Base-by-base conservation (phyloP, 805 yeast genomes). In the Suhomyces canberraensis region DNA sequence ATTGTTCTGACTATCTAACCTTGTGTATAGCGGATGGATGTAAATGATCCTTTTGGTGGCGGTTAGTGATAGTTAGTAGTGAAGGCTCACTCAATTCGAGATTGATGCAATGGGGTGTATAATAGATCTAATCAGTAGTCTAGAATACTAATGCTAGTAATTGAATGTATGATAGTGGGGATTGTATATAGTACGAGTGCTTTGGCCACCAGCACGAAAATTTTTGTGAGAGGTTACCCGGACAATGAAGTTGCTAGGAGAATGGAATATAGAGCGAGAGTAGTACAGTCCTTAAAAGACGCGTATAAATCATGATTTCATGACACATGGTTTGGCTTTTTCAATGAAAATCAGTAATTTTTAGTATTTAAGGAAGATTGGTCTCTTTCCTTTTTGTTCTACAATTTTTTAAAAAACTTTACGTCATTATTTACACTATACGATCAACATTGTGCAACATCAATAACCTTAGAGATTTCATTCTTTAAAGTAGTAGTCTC, bases 61-160 rank as follows among this genome's bases (percentile, higher is more conserved):
- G 26, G 26, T 5, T 24, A 16, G n/a, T 16, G 31, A 4, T 16
- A 4, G 31, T 14, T n/a, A n/a, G n/a, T n/a, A n/a, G n/a, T 16
- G 21, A n/a, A 9, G 7, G 22, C 8, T 8, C 18, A 16, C 22
- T 29, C 22, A 18, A 17, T 29, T 16, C 21, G 8, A 11, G 21
- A 9, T 29, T 13, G 21, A 30, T 20, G 18, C 33, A 21, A 18
- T 16, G 33, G 14, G 6, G 28, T n/a, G 43, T 39, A 36, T 40
- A 41, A 37, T 52, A 55, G 68, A 62, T 60, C 69, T 62, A 62
- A 51, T 62, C 67, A 62, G 67, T 62, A 62, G 67, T 62, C 69
- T 53, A 58, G 34, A 30, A 46, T 39, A 47, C 26, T 8, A 9
- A 8, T 8, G 11, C 7, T 8, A n/a, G 6, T 24, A 20, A 13